A percentile compares a stretch with the other conserved stretches of the same genome.
phyloP scores from a whole-genome alignment of 75 land plant species.

The Chamaecyparis obtusa region DNA sequence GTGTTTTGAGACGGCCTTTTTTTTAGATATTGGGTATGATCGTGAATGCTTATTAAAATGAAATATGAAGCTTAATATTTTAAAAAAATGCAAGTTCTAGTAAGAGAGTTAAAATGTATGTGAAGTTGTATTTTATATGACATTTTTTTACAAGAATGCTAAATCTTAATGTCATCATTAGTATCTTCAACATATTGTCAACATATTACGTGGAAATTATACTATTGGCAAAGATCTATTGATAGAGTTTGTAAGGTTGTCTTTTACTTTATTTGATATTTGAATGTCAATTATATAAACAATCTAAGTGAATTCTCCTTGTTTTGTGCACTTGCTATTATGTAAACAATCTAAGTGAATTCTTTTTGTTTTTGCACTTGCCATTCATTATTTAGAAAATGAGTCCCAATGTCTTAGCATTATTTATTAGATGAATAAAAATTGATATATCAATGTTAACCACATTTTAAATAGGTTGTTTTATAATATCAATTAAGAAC shows the following conservation, averaged over 20 bases:
- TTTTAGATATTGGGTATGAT: no score
- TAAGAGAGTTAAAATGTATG: background rate
- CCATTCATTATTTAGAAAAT: conserved; percentile 7
- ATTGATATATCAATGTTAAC: conserved; percentile 49
- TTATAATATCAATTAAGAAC: conserved; percentile 43
- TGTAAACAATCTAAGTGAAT: conserved; percentile 33
- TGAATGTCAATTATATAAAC: conserved; percentile 35
- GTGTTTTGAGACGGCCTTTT: no score
- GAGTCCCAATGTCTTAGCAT: conserved; percentile 17
- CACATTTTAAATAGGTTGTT: conserved; percentile 37
- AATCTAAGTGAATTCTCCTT: conserved; percentile 31
- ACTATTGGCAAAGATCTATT: conserved; percentile 24
- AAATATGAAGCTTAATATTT: no score
- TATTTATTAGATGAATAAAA: conserved; percentile 38
- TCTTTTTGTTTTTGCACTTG: conserved; percentile 21
- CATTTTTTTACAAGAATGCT: conserved; percentile 47
- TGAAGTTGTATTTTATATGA: conserved; percentile 57
- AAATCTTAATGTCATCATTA: conserved; percentile 26
- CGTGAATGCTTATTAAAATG: no score
- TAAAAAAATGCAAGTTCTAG: no score
- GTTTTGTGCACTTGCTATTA: conserved; percentile 35
- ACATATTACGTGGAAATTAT: conserved; percentile 19
- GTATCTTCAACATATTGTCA: conserved; percentile 25
- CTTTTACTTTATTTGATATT: conserved; percentile 26
- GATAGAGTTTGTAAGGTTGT: background rate